A percentile compares a stretch with the other conserved stretches of the same genome.
Conservation (phyloP, 1,139 yeast species). For the Diutina catenulata region DNA sequence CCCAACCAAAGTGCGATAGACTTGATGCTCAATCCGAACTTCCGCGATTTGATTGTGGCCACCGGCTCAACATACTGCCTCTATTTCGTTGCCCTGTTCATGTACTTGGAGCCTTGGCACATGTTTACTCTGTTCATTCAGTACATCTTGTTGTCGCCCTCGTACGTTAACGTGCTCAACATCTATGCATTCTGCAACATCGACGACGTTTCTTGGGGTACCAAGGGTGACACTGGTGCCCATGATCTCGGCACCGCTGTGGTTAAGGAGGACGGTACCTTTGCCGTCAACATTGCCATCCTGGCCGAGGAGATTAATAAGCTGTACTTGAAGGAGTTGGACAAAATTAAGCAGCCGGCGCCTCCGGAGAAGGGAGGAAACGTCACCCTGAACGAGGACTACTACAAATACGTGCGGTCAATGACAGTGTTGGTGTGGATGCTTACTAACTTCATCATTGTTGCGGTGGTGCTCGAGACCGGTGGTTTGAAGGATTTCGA, state of each 20-base stretch:
- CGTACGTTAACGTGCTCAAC: slow-evolving; percentile 36
- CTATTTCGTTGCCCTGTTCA: slow-evolving; percentile 33
- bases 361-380: background rate
- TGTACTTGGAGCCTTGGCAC: slow-evolving; percentile 41
- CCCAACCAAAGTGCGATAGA: slow-evolving; percentile 22
- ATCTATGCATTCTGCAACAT: slow-evolving; percentile 40
- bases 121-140: slow-evolving; percentile 38
- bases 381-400: slow-evolving; percentile 39
- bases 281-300: slow-evolving; percentile 63
- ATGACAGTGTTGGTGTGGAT: slow-evolving; percentile 76
- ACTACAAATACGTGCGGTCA: slow-evolving; percentile 71
- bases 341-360: slow-evolving; percentile 39
- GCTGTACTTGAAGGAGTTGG: slow-evolving; percentile 49
- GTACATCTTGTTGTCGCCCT: slow-evolving; percentile 34
- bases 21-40: slow-evolving; percentile 30
- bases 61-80: slow-evolving; percentile 35
- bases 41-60: slow-evolving; percentile 38
- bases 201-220: slow-evolving; percentile 42
- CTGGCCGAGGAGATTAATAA: slow-evolving; percentile 48
- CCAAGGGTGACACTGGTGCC: slow-evolving; percentile 34
- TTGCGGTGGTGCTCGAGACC: slow-evolving; percentile 61
- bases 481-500: slow-evolving; percentile 43
- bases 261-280: slow-evolving; percentile 53
- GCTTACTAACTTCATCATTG: slow-evolving; percentile 57
- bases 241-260: slow-evolving; percentile 42